Evolutionary conservation across 805 yeast genomes (phyloP), one percentile per base, ranked within the genome.

Genomic region (Saccharomyces paradoxus): DNA sequence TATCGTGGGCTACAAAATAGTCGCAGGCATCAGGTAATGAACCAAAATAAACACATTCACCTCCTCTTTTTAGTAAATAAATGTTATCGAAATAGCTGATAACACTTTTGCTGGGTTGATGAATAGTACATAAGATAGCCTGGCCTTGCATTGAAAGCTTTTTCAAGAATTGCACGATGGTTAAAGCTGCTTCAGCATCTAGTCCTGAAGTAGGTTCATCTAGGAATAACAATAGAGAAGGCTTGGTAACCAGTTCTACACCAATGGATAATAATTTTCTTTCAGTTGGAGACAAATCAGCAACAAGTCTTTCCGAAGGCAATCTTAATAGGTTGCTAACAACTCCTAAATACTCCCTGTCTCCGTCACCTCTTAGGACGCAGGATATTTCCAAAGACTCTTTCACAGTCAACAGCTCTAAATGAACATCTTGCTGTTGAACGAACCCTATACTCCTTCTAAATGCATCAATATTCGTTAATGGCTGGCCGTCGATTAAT

Each of bases 1-100:
- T 44, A 21, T 91, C 85, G 59, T 81, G 67, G 56, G 72, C 73
- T 68, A 83, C 86, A 73, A 79, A 56, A 64, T 71, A 50, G 55
- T 64, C 64, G 1, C 82, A 78, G 65, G 79, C 77, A 49, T 74
- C 69, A 50, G 89, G 89, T 60, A 83, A 79, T 58, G 84, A 87
- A 58, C 90, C 90, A 66, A 83, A 84, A 67, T 84, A 84, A 17
- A 47, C 83, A 26, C 89, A 84, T 63, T 76, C 70, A 52, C 89
- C 89, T 60, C 89, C 90, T 56, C 76, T 78, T 56, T 80, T 81
- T 63, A 85, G 71, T 59, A 83, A 77, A 57, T 81, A 70, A 52
- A 81, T 69, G n/a, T 83, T 74, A 60, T 81, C 86, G 56, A 81
- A 81, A 58, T 78, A 80, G 58, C 78, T 76, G 63, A 81, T 73